Percentiles rank a stretch among this genome's conserved stretches.
Evolutionary conservation across 78 protist species (phyloP).

Genomic region (Dictyostelium discoideum): DNA sequence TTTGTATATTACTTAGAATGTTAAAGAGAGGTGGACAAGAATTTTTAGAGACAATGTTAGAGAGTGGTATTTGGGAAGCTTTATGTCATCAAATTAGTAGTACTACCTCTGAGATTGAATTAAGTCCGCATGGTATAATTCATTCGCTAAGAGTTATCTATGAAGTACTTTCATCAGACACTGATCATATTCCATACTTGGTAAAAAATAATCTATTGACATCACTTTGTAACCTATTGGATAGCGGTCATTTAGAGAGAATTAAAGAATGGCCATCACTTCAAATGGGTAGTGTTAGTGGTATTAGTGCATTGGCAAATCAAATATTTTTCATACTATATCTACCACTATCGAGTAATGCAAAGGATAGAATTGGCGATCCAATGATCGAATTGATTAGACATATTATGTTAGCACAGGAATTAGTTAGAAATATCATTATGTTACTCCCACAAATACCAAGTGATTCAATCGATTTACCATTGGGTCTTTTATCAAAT

Average conservation of each 20-base stretch:
- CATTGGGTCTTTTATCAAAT: constrained; percentile 49
- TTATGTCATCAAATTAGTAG: constrained; percentile 63
- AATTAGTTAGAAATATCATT: constrained; percentile 32
- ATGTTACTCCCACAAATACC: constrained; percentile 30
- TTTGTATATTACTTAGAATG: constrained; percentile 34
- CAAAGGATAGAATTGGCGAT: background rate
- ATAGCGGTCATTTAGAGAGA: constrained; percentile 37
- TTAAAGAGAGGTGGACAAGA: constrained; percentile 36
- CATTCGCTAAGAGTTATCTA: constrained; percentile 16
- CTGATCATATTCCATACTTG: constrained; percentile 21
- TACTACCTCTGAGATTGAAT: constrained; percentile 25
- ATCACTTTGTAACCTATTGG: constrained; percentile 20
- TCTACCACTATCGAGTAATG: constrained; percentile 26
- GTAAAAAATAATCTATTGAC: constrained; percentile 37
- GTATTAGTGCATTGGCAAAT: constrained; percentile 10
- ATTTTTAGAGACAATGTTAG: constrained; percentile 33
- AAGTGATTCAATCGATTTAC: constrained; percentile 49
- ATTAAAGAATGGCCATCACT: constrained; percentile 51
- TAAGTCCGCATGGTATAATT: constrained; percentile 59
- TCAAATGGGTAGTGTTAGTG: constrained; percentile 56
- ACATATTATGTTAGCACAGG: constrained; percentile 47
- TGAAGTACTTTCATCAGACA: constrained; percentile 30
- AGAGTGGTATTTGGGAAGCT: constrained; percentile 75
- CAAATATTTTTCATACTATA: constrained; percentile 33
- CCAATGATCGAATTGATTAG: constrained; percentile 19